Percentiles rank a stretch among this genome's conserved stretches.
Conservation (phyloP, 305 asterid species). For the Fraxinus paxiana region DNA sequence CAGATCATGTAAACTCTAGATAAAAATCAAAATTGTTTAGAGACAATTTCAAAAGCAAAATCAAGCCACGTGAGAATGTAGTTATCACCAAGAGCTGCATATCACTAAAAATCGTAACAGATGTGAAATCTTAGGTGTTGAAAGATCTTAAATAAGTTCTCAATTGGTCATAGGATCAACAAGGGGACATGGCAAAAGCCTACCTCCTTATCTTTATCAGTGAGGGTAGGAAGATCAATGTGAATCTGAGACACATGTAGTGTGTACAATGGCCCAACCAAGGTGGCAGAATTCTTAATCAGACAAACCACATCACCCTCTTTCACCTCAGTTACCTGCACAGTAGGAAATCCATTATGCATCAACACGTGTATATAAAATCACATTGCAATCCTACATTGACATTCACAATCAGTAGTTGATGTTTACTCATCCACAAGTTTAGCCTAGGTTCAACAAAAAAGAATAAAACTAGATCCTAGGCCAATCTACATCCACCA, state of each 20-base stretch:
- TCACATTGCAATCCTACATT: conserved; percentile 2
- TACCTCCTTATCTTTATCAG: conserved; percentile 84
- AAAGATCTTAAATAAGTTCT: background rate
- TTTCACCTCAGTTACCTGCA: conserved; percentile 74
- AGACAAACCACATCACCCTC: conserved; percentile 71
- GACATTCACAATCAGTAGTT: background rate
- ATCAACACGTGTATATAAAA: background rate
- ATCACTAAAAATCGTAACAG: background rate
- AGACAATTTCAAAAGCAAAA: background rate
- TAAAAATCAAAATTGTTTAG: background rate
- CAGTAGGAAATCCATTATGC: conserved; percentile 16
- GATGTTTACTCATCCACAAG: conserved; percentile 3
- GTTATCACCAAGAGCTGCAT: background rate
- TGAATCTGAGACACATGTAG: conserved; percentile 66
- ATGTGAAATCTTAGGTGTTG: background rate
- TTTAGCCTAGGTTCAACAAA: background rate
- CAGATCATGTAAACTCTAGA: conserved; percentile 19
- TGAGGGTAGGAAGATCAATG: conserved; percentile 78
- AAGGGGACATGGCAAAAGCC: background rate
- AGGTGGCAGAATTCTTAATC: conserved; percentile 72
- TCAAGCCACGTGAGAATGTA: background rate
- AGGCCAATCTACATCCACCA: background rate
- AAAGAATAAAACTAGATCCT: background rate
- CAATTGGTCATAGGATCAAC: background rate
- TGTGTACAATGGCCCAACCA: conserved; percentile 75